Conservation (phyloP, 306 rosid genomes). For the Vigna hirtella region DNA sequence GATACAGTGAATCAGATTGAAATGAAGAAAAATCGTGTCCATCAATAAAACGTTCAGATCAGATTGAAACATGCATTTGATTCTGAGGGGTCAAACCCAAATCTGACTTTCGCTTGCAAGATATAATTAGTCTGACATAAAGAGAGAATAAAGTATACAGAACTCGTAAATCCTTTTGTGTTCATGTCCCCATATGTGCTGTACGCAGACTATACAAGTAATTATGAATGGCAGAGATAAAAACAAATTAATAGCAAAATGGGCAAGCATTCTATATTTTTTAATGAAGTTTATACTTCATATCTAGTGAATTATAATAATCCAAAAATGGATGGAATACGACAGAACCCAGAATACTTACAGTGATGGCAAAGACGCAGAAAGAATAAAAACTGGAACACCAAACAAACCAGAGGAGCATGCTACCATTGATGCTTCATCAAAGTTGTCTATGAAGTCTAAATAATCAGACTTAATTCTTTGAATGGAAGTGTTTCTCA, state of each 20-base stretch:
- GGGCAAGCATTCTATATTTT: not conserved
- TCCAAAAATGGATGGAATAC: slow-evolving; percentile 8
- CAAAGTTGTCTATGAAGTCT: slow-evolving; percentile 64
- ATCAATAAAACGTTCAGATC: slow-evolving; percentile 12
- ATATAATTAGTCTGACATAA: slow-evolving; percentile 15
- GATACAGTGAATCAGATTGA: slow-evolving; percentile 15
- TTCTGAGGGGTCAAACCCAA: slow-evolving; percentile 26
- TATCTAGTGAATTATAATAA: slow-evolving; percentile 17
- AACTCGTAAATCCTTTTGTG: not conserved
- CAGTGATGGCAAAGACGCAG: slow-evolving; percentile 76
- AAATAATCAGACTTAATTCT: slow-evolving; percentile 64
- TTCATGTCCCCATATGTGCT: not conserved
- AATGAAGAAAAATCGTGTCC: slow-evolving; percentile 14
- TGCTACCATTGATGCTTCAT: slow-evolving; percentile 56
- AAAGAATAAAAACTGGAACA: slow-evolving; percentile 73
- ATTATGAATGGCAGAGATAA: slow-evolving; percentile 9
- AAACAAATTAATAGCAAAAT: slow-evolving; percentile 22
- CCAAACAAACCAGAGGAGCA: slow-evolving; percentile 56
- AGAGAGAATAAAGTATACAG: slow-evolving; percentile 20
- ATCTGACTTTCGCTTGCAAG: slow-evolving; percentile 14
- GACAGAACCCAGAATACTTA: slow-evolving; percentile 53
- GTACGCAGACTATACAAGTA: slow-evolving; percentile 27
- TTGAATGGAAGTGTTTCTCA: slow-evolving; percentile 59
- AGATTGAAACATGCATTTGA: slow-evolving; percentile 37
- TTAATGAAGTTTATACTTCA: not conserved